Evolutionary conservation across 805 yeast genomes (phyloP).

Genomic region (Nakazawaea wickerhamii): DNA sequence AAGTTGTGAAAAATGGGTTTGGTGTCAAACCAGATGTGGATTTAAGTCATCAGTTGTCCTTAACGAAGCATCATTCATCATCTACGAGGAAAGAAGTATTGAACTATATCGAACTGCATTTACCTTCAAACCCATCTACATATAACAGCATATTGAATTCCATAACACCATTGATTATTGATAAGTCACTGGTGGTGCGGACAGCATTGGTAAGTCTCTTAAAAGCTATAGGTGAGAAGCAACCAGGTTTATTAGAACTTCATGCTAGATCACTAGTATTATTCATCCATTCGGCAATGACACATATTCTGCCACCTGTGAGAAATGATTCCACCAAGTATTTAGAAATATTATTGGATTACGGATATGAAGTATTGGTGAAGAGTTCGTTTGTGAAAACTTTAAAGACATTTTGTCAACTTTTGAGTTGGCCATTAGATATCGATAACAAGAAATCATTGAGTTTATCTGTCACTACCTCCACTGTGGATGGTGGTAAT

Average conservation of each 20-base stretch:
- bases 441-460: slow-evolving; percentile 21
- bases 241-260: slow-evolving; percentile 51
- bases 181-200: slow-evolving; percentile 62
- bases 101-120: slow-evolving; percentile 41
- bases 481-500: slow-evolving; percentile 18
- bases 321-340: slow-evolving; percentile 72
- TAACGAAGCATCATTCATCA: slow-evolving; percentile 69
- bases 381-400: slow-evolving; percentile 66
- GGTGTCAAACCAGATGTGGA: slow-evolving; percentile 32
- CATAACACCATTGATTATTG: slow-evolving; percentile 61
- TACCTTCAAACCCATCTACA: slow-evolving; percentile 47
- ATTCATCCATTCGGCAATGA: slow-evolving; percentile 86
- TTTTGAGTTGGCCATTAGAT: slow-evolving; percentile 67
- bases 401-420: slow-evolving; percentile 57
- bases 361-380: slow-evolving; percentile 50
- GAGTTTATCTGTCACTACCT: slow-evolving; percentile 22
- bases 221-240: slow-evolving; percentile 39
- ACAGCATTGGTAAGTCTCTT: slow-evolving; percentile 45
- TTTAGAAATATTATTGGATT: slow-evolving; percentile 50
- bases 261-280: slow-evolving; percentile 60
- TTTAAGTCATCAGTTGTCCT: slow-evolving; percentile 54
- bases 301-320: slow-evolving; percentile 76
- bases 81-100: slow-evolving; percentile 70
- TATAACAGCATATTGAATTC: slow-evolving; percentile 53
- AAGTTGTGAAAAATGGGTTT: slow-evolving; percentile 10